Conservation (phyloP, 2,329 filamentous ascomycete species). For the Raffaelea ambrosiae region DNA sequence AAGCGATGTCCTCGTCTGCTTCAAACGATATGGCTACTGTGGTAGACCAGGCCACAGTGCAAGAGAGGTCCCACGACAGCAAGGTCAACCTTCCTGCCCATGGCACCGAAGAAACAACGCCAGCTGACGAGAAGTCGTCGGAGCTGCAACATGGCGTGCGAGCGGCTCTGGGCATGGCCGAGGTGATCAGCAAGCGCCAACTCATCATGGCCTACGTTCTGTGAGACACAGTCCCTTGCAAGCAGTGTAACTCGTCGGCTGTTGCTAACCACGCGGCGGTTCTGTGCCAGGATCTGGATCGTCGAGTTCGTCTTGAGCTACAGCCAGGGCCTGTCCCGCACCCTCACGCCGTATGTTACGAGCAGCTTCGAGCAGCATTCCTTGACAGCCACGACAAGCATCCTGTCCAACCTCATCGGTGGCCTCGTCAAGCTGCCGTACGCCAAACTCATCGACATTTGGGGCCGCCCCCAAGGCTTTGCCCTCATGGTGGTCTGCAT, state of each 20-base stretch:
- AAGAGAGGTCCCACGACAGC: too few species aligned
- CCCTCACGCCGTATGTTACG: constrained; percentile 37
- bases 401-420: constrained; percentile 44
- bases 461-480: constrained; percentile 56
- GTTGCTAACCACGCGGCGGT: too few species aligned
- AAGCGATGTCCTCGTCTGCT: too few species aligned
- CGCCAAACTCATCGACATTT: constrained; percentile 58
- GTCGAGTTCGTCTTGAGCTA: constrained; percentile 26
- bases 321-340: constrained; percentile 24
- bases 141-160: constrained; percentile 92
- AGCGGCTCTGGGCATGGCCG: constrained; percentile 92
- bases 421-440: constrained; percentile 54
- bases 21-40: too few species aligned
- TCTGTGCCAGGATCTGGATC: constrained; percentile 23
- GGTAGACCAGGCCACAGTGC: too few species aligned
- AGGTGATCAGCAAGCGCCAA: constrained; percentile 73
- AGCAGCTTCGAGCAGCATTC: constrained; percentile 43
- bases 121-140: constrained; percentile 37
- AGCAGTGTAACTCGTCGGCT: too few species aligned
- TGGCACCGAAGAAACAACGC: too few species aligned
- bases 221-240: constrained; percentile 17
- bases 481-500: constrained; percentile 41
- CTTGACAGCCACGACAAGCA: constrained; percentile 41
- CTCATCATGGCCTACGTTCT: constrained; percentile 11
- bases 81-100: too few species aligned